Evolutionary conservation across 2,329 filamentous ascomycete genomes (phyloP).

Genomic region (Arthrocladium fulminans): DNA sequence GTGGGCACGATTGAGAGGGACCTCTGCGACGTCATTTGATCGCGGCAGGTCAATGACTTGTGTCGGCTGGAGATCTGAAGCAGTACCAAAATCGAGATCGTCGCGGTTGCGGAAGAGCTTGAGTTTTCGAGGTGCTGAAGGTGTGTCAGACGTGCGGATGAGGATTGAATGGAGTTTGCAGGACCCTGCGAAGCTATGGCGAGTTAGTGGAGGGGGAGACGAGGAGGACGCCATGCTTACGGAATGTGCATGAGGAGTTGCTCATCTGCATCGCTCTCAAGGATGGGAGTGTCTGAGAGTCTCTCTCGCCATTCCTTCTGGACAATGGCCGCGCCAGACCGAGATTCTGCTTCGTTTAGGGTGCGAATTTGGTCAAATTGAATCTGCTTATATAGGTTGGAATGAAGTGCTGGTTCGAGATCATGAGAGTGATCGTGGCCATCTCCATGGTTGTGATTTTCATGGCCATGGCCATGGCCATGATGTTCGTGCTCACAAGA

Average conservation of each 20-base stretch:
- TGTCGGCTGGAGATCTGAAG: constrained; percentile 59
- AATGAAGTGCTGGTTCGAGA: constrained; percentile 81
- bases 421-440: constrained; percentile 86
- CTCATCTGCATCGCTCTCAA: constrained; percentile 81
- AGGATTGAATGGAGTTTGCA: constrained; percentile 86
- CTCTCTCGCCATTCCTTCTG: constrained; percentile 89
- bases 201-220: background rate
- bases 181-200: constrained; percentile 76
- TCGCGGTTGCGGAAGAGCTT: constrained; percentile 82
- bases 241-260: constrained; percentile 89
- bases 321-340: constrained; percentile 64
- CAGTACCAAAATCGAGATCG: constrained; percentile 74
- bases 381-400: constrained; percentile 84
- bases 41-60: constrained; percentile 62
- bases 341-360: constrained; percentile 66
- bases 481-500: constrained; percentile 28
- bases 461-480: constrained; percentile 35
- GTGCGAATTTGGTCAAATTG: constrained; percentile 78
- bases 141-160: constrained; percentile 64
- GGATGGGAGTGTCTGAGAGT: constrained; percentile 59
- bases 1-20: constrained; percentile 75
- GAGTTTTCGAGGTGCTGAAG: constrained; percentile 68
- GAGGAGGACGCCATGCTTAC: constrained; percentile 43
- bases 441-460: constrained; percentile 44
- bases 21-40: constrained; percentile 64